These are phyloP conservation scores for Myrica gale DNA, from an alignment of 306 rosid species.

Conservation along the genomic window DNA sequence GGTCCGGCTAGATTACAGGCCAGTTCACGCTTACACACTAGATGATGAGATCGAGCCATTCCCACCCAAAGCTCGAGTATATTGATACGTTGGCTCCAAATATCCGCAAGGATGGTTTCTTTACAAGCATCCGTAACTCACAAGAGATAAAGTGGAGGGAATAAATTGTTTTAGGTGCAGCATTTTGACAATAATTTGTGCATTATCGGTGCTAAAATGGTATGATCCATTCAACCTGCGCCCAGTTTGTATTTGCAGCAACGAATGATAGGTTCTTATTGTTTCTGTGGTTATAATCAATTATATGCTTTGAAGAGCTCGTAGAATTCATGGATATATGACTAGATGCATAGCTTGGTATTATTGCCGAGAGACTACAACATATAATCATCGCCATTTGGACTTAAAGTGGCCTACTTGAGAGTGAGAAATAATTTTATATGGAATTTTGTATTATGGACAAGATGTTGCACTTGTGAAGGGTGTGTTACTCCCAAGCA, in stretches of 20 bases:
- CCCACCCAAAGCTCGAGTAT: conserved; percentile 98
- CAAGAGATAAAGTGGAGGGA: conserved; percentile 29
- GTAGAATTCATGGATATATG: background rate
- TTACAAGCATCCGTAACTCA: conserved; percentile 15
- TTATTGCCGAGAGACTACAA: background rate
- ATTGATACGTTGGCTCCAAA: conserved; percentile 35
- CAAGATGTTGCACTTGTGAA: background rate
- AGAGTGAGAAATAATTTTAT: background rate
- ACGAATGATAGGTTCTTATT: conserved; percentile 19
- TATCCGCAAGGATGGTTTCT: conserved; percentile 15
- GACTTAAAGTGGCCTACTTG: background rate
- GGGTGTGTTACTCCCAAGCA: background rate
- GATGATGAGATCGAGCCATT: conserved; percentile 83
- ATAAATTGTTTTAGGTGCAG: conserved; percentile 34
- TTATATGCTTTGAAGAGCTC: conserved; percentile 1
- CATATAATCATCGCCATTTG: background rate
- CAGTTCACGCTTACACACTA: conserved; percentile 88
- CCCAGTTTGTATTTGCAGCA: conserved; percentile 33
- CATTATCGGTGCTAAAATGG: conserved; percentile 32
- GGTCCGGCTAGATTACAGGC: conserved; percentile 80
- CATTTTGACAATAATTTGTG: conserved; percentile 38
- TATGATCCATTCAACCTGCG: conserved; percentile 26
- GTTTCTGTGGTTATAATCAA: conserved; percentile 1
- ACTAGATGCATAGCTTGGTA: background rate
- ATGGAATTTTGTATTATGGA: too few species aligned